Base-by-base conservation (phyloP, 2,329 filamentous ascomycete genomes). In the Dothideomycetes sp. region DNA sequence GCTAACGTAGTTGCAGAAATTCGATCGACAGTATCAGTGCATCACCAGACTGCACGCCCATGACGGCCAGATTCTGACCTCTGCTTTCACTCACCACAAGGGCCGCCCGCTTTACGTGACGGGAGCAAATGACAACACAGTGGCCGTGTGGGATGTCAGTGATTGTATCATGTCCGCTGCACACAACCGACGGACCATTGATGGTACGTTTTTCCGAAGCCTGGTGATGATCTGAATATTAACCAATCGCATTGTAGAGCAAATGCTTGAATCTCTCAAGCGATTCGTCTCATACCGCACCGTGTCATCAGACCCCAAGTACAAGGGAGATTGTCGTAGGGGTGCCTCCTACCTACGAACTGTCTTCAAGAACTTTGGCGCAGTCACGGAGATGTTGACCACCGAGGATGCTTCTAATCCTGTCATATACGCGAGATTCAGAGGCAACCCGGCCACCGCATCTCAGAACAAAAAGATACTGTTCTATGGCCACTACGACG, bases 401-500 rank as follows among this genome's bases (percentile, higher is more conserved):
- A 85, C 86, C 0, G 76, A 81, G 24, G 77, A 83, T 49, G 73
- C 19, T 51, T 81, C 84, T 51, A 96, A 96, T 54, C 91, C 91
- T 0, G 81, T 98, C n/a, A 87, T 98, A 0, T 81, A 84, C 49
- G 91, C 91, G 31, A 83, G 81, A 44, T 98, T 98, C 57, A 75
- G 76, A 33, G 87, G 82, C 3, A 91, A 79, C 59, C 77, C 72
- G 44, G 71, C 77, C 9, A 74, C 77, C 1, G 65, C 75, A 0
- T 70, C 74, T 18, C 68, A 75, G 18, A 75, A 84, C 14, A 94
- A 91, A 63, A 87, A 85, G 19, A 84, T 96, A 7, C 66, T 98
- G 0, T 98, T 98, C 58, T 98, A 98, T 54, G 91, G 93, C 0
- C 91, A 98, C 58, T 98, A 98, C 65, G 91, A 98, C 55, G 88